Conservation (phyloP, 164 flowering plant species). For the Berberis thunbergii region DNA sequence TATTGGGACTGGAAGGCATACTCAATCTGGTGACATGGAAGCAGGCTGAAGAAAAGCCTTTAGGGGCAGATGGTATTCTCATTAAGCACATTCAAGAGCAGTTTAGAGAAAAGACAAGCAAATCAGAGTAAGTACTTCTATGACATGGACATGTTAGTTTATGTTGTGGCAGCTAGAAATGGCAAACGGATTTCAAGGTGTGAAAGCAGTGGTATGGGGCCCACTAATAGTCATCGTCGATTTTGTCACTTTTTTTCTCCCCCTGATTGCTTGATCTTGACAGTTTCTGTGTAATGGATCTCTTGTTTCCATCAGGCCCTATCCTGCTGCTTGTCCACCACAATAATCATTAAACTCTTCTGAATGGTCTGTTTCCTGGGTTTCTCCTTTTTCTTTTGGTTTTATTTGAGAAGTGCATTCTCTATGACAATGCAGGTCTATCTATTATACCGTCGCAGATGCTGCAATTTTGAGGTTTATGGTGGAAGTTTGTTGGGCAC, state of each 20-base stretch:
- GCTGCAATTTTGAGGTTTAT: slow-evolving; percentile 83
- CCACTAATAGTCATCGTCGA: too few relatives aligned
- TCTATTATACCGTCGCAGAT: slow-evolving; percentile 76
- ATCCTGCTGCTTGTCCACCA: too few relatives aligned
- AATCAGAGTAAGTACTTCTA: slow-evolving; percentile 68
- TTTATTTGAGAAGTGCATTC: not conserved
- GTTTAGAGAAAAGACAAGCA: slow-evolving; percentile 81
- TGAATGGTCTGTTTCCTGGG: too few relatives aligned
- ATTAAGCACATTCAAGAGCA: slow-evolving; percentile 93
- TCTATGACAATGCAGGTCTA: slow-evolving; percentile 46
- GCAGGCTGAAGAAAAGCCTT: slow-evolving; percentile 86
- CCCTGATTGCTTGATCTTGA: too few relatives aligned
- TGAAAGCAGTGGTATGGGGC: not conserved
- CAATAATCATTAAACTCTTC: too few relatives aligned
- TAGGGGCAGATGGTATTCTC: slow-evolving; percentile 88
- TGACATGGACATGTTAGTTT: not conserved
- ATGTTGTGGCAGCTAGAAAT: not conserved
- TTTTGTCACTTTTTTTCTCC: too few relatives aligned
- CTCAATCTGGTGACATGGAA: slow-evolving; percentile 82
- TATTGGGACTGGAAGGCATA: slow-evolving; percentile 90
- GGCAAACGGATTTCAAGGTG: not conserved
- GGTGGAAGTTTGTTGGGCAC: slow-evolving; percentile 99
- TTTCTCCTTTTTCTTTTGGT: too few relatives aligned
- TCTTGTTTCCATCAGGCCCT: too few relatives aligned
- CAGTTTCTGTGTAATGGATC: too few relatives aligned